A percentile compares a stretch with the other conserved stretches of the same genome.
These are phyloP conservation scores for Cyclocybe aegerita DNA, from an alignment of 768 basidiomycete genomes.

Conservation along the genomic window DNA sequence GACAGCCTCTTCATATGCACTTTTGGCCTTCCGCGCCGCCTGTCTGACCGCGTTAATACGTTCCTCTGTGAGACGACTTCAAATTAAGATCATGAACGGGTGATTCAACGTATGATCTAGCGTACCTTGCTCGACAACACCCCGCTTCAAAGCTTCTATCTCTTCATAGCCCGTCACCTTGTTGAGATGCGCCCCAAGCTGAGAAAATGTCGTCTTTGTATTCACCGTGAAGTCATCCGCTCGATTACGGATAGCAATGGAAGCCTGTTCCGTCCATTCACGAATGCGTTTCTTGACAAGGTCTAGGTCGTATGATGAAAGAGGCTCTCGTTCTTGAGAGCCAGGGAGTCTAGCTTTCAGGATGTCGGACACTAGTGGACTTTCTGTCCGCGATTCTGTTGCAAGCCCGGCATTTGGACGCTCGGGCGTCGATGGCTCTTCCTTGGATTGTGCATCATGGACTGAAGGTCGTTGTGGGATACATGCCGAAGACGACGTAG, in stretches of 20 bases:
- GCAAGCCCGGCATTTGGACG: neutral
- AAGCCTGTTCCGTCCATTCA: constrained; percentile 50
- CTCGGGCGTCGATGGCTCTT: neutral
- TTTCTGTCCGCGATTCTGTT: neutral
- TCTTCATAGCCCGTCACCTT: constrained; percentile 89
- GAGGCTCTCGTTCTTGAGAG: constrained; percentile 14
- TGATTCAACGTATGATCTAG: constrained; percentile 8
- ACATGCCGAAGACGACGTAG: constrained; percentile 28
- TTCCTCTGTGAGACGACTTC: constrained; percentile 51
- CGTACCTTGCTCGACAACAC: constrained; percentile 81
- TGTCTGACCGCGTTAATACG: constrained; percentile 66
- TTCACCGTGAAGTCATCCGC: constrained; percentile 58
- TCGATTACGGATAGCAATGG: constrained; percentile 46
- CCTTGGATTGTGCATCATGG: constrained; percentile 2
- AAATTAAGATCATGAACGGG: neutral
- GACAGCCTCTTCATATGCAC: constrained; percentile 77
- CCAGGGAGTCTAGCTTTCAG: constrained; percentile 6
- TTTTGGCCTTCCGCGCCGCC: constrained; percentile 72
- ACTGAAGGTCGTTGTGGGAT: constrained; percentile 8
- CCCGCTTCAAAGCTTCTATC: constrained; percentile 78
- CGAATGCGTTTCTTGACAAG: constrained; percentile 38
- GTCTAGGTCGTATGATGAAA: constrained; percentile 31
- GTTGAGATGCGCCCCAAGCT: constrained; percentile 79
- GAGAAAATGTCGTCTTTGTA: constrained; percentile 62
- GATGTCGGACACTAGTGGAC: neutral